These are phyloP conservation scores for Escovopsis sp. DNA, from an alignment of 2,329 filamentous ascomycete genomes.

Conservation along the genomic window DNA sequence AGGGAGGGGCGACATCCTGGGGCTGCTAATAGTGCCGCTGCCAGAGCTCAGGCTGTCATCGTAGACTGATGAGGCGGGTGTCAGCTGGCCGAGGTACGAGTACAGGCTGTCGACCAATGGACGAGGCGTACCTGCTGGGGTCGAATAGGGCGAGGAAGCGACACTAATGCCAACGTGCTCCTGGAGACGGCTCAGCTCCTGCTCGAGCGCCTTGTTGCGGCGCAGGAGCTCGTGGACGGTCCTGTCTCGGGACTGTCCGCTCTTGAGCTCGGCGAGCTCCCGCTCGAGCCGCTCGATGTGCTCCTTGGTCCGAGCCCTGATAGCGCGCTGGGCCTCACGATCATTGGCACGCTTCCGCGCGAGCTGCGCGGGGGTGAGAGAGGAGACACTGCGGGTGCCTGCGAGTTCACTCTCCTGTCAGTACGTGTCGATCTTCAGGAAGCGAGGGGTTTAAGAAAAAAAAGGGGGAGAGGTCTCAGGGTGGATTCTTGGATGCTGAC, in stretches of 20 bases:
- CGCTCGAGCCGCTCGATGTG: constrained; percentile 68
- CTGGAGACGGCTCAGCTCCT: constrained; percentile 32
- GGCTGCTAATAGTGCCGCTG: constrained; percentile 26
- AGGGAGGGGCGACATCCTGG: constrained; percentile 30
- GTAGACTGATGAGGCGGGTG: constrained; percentile 19
- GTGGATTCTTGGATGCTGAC: constrained; percentile 15
- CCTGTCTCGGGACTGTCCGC: constrained; percentile 31
- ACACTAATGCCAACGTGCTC: constrained; percentile 30
- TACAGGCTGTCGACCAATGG: constrained; percentile 6
- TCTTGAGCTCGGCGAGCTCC: constrained; percentile 56
- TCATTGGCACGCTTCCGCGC: constrained; percentile 87
- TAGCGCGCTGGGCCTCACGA: constrained; percentile 76
- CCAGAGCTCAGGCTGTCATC: constrained; percentile 26
- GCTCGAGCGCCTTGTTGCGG: constrained; percentile 38
- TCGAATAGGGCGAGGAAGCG: constrained; percentile 26
- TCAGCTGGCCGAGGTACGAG: constrained; percentile 8
- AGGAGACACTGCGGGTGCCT: constrained; percentile 66
- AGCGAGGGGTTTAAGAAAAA: not conserved
- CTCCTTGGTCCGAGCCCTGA: constrained; percentile 72
- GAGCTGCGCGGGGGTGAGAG: constrained; percentile 74
- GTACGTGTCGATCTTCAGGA: not conserved
- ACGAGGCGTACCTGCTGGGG: constrained; percentile 22
- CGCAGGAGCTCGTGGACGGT: constrained; percentile 36
- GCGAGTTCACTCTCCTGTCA: not conserved
- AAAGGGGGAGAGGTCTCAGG: not conserved